These are phyloP conservation scores for Phaffia tasmanica DNA, from an alignment of 768 basidiomycete species.

Conservation along the genomic window DNA sequence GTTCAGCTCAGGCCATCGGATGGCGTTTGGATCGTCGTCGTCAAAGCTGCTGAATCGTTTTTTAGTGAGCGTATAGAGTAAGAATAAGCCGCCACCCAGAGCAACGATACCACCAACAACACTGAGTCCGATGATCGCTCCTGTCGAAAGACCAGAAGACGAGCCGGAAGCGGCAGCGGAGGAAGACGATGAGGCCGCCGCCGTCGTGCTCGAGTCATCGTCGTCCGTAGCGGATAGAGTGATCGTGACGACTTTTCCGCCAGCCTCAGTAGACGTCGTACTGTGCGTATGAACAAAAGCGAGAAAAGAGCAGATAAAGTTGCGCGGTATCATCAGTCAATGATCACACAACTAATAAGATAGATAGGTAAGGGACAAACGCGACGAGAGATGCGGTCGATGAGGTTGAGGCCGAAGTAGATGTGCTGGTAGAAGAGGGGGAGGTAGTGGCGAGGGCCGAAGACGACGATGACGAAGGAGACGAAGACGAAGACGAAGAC, in stretches of 20 bases:
- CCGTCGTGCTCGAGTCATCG: neutral
- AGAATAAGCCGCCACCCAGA: constrained; percentile 16
- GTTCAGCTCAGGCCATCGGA: constrained; percentile 27
- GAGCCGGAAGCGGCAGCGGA: neutral
- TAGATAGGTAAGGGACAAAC: too few relatives aligned
- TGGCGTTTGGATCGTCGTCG: constrained; percentile 22
- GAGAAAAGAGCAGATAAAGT: neutral
- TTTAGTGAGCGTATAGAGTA: constrained; percentile 17
- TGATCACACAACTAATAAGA: too few relatives aligned
- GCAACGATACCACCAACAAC: constrained; percentile 24
- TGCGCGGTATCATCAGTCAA: neutral
- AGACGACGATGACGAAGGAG: neutral
- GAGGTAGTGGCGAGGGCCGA: neutral
- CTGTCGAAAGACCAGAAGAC: constrained; percentile 17
- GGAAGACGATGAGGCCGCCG: neutral
- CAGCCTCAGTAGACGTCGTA: constrained; percentile 7
- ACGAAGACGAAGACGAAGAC: neutral
- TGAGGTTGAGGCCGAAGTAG: neutral
- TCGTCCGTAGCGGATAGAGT: neutral
- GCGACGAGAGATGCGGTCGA: neutral
- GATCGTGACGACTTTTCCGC: constrained; percentile 14
- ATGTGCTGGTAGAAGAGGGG: neutral
- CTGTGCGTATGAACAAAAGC: neutral
- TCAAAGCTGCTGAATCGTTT: constrained; percentile 18
- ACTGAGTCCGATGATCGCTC: constrained; percentile 25